Evolutionary conservation across 305 asterid species (phyloP), one percentile per base, ranked within the genome.

Genomic region (Petunia hybrid): DNA sequence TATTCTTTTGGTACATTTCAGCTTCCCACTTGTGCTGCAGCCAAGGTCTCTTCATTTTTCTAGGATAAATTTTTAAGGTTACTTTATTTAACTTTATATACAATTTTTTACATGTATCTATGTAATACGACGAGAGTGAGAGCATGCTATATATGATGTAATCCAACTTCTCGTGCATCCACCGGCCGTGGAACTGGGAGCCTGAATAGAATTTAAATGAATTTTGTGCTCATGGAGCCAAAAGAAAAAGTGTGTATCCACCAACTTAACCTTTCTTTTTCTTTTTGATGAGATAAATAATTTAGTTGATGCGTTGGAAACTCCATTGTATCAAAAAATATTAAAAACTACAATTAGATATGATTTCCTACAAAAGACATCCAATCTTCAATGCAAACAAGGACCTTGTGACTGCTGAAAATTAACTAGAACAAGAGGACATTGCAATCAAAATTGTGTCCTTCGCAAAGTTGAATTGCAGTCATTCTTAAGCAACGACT

Each of bases 11-110:
- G 64, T 51, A 36, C 48, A 36, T 73, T 31, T 73, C 46, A 36
- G 40, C 45, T 74, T 74, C 36, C 38, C 3, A 53, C 78, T 69
- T 69, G 76, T 74, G 63, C 63, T 73, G 63, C 36, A 73, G 36
- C 46, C 46, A 51, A 14, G 46, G 63, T 74, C 35, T 7, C 61
- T 38, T 73, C 64, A 13, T 38, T 13, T 74, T 74, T 74, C 64
- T 74, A 3, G 78, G 48, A 13, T 53, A 12, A 1, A 38, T 53
- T 73, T 68, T 35, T 45, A 51, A 73, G 48, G 45, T 13, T 48
- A 48, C 56, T 51, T 36, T 36, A 6, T 51, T 51, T n/a, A 36
- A 13, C 63, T 73, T 51, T 51, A 12, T 48, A 48, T 73, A 35
- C 63, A 51, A 42, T 48, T 73, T 13, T 71, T 36, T 35, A 51